Evolutionary conservation across 2,329 filamentous ascomycete species (phyloP), one percentile per base, ranked within the genome.

Genomic region (Lithohypha guttulata): DNA sequence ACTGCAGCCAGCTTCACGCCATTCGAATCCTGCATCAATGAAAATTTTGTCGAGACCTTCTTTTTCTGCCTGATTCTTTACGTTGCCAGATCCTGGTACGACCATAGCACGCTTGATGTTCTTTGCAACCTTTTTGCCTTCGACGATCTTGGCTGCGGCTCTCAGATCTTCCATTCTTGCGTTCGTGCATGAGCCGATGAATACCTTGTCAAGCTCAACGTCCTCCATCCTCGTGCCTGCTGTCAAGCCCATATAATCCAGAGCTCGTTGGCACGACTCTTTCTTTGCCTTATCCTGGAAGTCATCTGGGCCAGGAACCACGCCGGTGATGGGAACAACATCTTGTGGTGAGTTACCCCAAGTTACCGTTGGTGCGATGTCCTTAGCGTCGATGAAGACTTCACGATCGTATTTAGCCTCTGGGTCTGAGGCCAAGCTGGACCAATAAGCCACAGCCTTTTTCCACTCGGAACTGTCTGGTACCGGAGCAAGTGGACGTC

Each of bases 321-420:
- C 70, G 41, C 84, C 87, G 28, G 81, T 94, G 56, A 98, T 96
- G 26, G 89, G 81, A n/a, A 95, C 71, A 11, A 95, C 87, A 55
- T 95, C 89, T 64, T 98, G 86, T 13, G 91, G 91, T 45, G 84
- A 93, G 22, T 89, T 98, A 52, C 91, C 91, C 91, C 91, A 96
- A 2, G 91, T 93, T 17, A 96, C 74, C 9, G 91, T 96, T 6
- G 91, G 91, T 33, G 82, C 69, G 49, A 98, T 93, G 55, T 96
- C 91, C 67, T 89, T 93, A 51, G 75, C 84, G 54, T 96, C 81
- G 49, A 98, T 84, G 59, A 83, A 80, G 50, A 96, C 75, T 52
- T 94, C 85, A 34, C 79, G 76, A 57, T 98, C 91, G 60, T 83
- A 98, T 59, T 83, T 84, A 48, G 91, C 91, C 37, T 73, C 84